phyloP scores from a whole-genome alignment of 495 filamentous ascomycete genomes.

The Neurospora sp. region DNA sequence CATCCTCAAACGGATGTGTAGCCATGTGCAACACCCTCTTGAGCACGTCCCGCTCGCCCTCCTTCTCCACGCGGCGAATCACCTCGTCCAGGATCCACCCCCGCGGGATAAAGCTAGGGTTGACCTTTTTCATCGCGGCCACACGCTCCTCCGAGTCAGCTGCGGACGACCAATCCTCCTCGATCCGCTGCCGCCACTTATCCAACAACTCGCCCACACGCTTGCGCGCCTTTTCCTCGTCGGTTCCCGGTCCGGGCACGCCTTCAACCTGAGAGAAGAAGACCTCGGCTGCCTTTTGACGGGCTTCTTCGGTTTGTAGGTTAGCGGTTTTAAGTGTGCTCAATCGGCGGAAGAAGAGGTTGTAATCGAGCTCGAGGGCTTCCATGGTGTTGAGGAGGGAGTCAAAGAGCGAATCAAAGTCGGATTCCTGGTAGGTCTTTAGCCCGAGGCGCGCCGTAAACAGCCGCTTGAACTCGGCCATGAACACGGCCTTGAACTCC shows the following conservation, averaged over 20 bases:
- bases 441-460: constrained; percentile 75
- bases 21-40: constrained; percentile 67
- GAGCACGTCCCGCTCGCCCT: constrained; percentile 70
- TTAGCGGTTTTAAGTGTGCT: constrained; percentile 45
- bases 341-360: constrained; percentile 79
- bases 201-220: constrained; percentile 67
- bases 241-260: constrained; percentile 39
- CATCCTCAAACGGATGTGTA: constrained; percentile 71
- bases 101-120: constrained; percentile 83
- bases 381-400: constrained; percentile 77
- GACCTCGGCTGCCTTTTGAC: constrained; percentile 42
- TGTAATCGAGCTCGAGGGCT: constrained; percentile 73
- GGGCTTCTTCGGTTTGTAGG: constrained; percentile 48
- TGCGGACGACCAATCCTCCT: constrained; percentile 62
- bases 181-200: constrained; percentile 54
- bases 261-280: constrained; percentile 65
- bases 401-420: constrained; percentile 70
- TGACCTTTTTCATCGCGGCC: constrained; percentile 66
- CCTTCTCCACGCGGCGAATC: constrained; percentile 76
- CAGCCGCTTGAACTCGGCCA: constrained; percentile 73
- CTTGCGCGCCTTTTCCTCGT: constrained; percentile 51
- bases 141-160: constrained; percentile 52
- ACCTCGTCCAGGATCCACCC: constrained; percentile 91
- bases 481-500: constrained; percentile 79
- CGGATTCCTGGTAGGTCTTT: constrained; percentile 47